A percentile compares a stretch with the other conserved stretches of the same genome.
Evolutionary conservation across 208 protist genomes (phyloP).

Genomic region (Leishmania aethiopica): DNA sequence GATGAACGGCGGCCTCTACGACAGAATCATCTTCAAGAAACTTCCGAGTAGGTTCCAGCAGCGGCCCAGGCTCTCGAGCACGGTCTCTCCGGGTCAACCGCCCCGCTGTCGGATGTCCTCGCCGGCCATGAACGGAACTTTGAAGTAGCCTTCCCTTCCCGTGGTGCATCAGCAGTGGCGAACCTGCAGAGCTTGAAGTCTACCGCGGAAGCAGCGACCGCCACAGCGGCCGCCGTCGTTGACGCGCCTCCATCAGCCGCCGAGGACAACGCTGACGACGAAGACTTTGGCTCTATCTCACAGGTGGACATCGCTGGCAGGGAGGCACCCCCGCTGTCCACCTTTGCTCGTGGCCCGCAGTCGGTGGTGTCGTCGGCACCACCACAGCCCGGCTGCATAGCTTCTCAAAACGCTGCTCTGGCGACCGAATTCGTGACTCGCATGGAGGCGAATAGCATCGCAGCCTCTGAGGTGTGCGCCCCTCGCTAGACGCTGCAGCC

Average conservation of each 20-base stretch:
- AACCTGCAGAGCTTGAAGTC: background rate
- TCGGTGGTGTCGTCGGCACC: conserved; percentile 24
- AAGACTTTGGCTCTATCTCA: conserved; percentile 29
- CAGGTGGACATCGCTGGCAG: conserved; percentile 12
- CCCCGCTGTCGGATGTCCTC: too few relatives aligned
- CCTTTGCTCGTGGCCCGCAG: conserved; percentile 13
- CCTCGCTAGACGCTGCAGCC: background rate
- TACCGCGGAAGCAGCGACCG: background rate
- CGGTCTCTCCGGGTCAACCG: background rate
- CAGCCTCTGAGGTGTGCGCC: conserved; percentile 17
- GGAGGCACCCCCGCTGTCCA: conserved; percentile 18
- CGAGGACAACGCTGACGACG: conserved; percentile 8
- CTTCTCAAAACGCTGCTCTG: background rate
- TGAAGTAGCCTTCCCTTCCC: background rate
- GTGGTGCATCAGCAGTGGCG: background rate
- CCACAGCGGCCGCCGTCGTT: background rate
- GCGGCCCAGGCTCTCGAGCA: background rate
- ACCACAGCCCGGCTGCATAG: conserved; percentile 13
- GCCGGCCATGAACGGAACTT: background rate
- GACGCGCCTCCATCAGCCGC: background rate
- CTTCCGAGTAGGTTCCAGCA: too few relatives aligned
- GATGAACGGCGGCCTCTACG: background rate
- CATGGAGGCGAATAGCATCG: conserved; percentile 20
- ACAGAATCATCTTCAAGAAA: background rate
- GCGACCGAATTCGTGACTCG: conserved; percentile 7